Percentiles rank a stretch among this genome's conserved stretches.
phyloP scores from a whole-genome alignment of 2,329 filamentous ascomycete genomes.

The Pseudogymnoascus pannorum region DNA sequence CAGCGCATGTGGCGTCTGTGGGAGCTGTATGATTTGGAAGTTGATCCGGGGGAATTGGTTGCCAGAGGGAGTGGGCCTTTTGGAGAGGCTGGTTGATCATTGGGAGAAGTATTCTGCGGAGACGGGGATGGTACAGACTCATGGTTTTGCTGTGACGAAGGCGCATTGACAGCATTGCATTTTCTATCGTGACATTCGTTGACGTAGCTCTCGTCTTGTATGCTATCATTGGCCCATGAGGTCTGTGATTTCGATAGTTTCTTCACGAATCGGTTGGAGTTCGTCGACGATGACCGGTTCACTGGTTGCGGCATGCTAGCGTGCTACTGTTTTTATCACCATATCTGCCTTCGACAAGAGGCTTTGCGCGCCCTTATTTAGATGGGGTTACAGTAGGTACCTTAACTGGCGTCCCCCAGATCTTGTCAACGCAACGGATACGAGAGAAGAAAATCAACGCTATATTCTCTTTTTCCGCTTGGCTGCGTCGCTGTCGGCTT shows the following conservation, averaged over 20 bases:
- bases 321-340: too few relatives aligned
- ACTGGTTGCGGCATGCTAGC: too few relatives aligned
- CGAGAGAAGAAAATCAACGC: constrained; percentile 12
- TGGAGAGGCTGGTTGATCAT: neutral
- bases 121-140: neutral
- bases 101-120: neutral
- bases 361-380: constrained; percentile 18
- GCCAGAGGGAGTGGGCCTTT: neutral
- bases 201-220: too few relatives aligned
- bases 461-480: neutral
- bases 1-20: neutral
- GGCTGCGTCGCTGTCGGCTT: neutral
- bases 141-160: neutral
- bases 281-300: too few relatives aligned
- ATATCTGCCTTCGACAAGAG: too few relatives aligned
- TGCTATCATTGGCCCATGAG: neutral
- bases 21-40: neutral
- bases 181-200: neutral
- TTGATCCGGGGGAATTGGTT: neutral
- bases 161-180: neutral
- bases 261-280: too few relatives aligned
- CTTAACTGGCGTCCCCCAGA: constrained; percentile 26
- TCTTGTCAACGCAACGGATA: constrained; percentile 12
- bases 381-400: constrained; percentile 24
- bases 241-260: neutral